A percentile compares a stretch with the other conserved stretches of the same genome.
These are phyloP conservation scores for Chlorociboria aeruginascens DNA, from an alignment of 495 filamentous ascomycete species.

Conservation along the genomic window DNA sequence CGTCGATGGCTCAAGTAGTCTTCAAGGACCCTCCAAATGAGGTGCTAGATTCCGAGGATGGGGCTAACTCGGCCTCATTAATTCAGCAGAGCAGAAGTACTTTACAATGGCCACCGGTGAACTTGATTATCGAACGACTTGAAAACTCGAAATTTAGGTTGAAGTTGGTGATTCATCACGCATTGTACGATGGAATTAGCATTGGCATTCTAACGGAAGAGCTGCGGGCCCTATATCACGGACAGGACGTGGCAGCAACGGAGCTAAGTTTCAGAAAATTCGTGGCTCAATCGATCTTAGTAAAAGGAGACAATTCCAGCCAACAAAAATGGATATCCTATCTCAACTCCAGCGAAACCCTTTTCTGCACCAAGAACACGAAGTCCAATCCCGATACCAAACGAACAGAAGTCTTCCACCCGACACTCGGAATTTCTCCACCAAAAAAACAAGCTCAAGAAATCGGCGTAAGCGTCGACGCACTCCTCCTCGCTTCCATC, in stretches of 20 bases:
- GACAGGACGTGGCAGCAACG: background rate
- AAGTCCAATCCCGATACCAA: background rate
- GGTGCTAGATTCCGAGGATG: background rate
- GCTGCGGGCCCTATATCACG: constrained; percentile 29
- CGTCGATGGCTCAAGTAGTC: constrained; percentile 23
- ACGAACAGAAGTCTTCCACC: constrained; percentile 30
- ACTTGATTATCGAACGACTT: constrained; percentile 12
- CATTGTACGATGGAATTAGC: constrained; percentile 46
- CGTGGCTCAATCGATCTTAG: constrained; percentile 9
- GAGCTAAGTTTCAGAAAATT: constrained; percentile 9
- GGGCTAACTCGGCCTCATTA: background rate
- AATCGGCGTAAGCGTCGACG: constrained; percentile 33
- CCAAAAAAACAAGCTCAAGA: constrained; percentile 24
- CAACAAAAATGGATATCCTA: constrained; percentile 37
- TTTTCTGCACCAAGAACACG: background rate
- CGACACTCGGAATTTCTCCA: constrained; percentile 4
- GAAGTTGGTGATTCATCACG: constrained; percentile 41
- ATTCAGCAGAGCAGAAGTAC: constrained; percentile 1
- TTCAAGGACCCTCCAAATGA: constrained; percentile 19
- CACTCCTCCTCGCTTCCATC: constrained; percentile 36
- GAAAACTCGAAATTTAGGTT: constrained; percentile 6
- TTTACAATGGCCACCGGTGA: constrained; percentile 14
- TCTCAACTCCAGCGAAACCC: constrained; percentile 18
- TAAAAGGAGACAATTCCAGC: background rate
- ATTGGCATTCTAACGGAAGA: constrained; percentile 35